phyloP scores from a whole-genome alignment of 805 yeast species.

The Tetrapisispora taiwanensis region DNA sequence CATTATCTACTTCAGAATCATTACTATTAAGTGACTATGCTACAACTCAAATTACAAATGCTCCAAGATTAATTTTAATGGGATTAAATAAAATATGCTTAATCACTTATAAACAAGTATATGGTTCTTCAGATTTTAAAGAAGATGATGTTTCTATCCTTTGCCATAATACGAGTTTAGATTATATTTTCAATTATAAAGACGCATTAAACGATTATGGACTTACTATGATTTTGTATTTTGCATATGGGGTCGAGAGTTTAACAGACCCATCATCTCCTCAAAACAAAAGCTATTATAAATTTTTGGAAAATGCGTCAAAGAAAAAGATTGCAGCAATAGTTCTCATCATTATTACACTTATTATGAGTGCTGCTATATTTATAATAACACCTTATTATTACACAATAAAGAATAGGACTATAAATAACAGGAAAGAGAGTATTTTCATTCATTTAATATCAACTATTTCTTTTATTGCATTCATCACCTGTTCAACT shows the following conservation, averaged over 20 bases:
- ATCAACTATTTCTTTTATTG: slow-evolving; percentile 17
- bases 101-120: slow-evolving; percentile 1
- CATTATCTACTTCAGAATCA: slow-evolving; percentile 25
- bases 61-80: slow-evolving; percentile 21
- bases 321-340: slow-evolving; percentile 11
- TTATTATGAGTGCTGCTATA: slow-evolving; percentile 8
- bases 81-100: slow-evolving; percentile 21
- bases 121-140: not conserved
- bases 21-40: slow-evolving; percentile 21
- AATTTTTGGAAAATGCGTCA: slow-evolving; percentile 8
- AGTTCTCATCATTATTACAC: slow-evolving; percentile 12
- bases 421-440: slow-evolving; percentile 14
- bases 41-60: slow-evolving; percentile 14
- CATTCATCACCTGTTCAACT: slow-evolving; percentile 16
- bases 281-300: not conserved
- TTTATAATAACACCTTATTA: slow-evolving; percentile 17
- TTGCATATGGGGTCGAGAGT: slow-evolving; percentile 17
- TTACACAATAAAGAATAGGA: slow-evolving; percentile 20
- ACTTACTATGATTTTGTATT: slow-evolving; percentile 22
- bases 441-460: slow-evolving; percentile 15
- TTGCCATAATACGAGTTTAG: not conserved
- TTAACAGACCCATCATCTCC: not conserved
- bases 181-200: slow-evolving; percentile 23
- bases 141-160: not conserved
- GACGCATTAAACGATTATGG: slow-evolving; percentile 17